Evolutionary conservation across 345 rosid species (phyloP).

Genomic region (Noccaea caerulescens): DNA sequence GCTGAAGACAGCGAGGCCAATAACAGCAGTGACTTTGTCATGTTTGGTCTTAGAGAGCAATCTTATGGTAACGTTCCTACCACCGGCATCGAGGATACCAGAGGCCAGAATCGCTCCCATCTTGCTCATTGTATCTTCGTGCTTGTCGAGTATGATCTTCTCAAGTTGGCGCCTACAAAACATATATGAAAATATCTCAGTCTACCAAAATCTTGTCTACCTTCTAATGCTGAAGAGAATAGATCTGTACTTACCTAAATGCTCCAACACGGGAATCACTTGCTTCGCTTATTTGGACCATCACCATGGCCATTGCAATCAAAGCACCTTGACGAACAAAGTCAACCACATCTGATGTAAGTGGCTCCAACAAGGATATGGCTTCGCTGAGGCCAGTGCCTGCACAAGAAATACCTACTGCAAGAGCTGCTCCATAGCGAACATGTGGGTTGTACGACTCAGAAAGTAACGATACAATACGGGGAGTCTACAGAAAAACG

Average conservation of each 20-base stretch:
- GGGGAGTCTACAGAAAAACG: constrained; percentile 74
- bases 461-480: constrained; percentile 92
- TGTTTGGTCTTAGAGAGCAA: constrained; percentile 95
- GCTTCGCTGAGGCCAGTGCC: constrained; percentile 99
- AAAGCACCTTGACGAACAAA: constrained; percentile 99
- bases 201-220: constrained; percentile 15
- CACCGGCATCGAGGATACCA: constrained; percentile 99
- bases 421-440: constrained; percentile 99
- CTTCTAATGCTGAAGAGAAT: constrained; percentile 21
- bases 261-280: constrained; percentile 97
- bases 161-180: constrained; percentile 81
- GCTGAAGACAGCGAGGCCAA: constrained; percentile 97
- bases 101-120: constrained; percentile 99
- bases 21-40: constrained; percentile 92
- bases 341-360: constrained; percentile 96
- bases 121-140: constrained; percentile 99
- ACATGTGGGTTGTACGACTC: constrained; percentile 99
- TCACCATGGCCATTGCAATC: constrained; percentile 99
- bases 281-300: constrained; percentile 95
- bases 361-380: constrained; percentile 95
- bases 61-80: constrained; percentile 96
- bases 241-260: constrained; percentile 64
- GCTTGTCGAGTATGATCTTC: constrained; percentile 93
- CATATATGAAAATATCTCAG: not conserved
- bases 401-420: constrained; percentile 99